A percentile compares a stretch with the other conserved stretches of the same genome.
These are phyloP conservation scores for Phanerodontia chrysosporium DNA, from an alignment of 768 basidiomycete genomes.

Conservation along the genomic window DNA sequence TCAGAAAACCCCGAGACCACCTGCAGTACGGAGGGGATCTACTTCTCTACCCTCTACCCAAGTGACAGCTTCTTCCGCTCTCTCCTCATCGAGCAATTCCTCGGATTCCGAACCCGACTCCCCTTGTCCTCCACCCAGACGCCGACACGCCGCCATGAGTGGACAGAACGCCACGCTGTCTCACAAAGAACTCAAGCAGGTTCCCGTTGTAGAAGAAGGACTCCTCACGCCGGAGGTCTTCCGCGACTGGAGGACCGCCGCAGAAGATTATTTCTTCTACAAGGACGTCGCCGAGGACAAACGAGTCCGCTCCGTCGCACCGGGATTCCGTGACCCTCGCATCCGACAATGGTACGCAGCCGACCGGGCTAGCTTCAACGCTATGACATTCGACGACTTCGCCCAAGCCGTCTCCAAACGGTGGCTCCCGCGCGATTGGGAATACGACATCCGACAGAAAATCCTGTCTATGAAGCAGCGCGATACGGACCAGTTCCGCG, in stretches of 20 bases:
- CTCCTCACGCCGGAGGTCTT: conserved; percentile 1
- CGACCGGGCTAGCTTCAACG: neutral
- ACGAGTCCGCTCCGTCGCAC: neutral
- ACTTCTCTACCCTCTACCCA: no score
- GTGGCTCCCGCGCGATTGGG: conserved; percentile 6
- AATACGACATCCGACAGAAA: neutral
- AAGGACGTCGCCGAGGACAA: neutral
- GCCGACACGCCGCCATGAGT: no score
- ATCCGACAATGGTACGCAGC: neutral
- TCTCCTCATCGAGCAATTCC: no score
- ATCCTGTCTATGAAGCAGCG: neutral
- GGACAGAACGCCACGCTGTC: neutral
- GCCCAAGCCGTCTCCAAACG: neutral
- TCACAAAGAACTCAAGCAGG: neutral
- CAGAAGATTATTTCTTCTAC: neutral
- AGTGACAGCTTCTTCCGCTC: no score
- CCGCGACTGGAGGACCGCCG: neutral
- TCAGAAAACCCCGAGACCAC: no score
- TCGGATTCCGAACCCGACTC: no score
- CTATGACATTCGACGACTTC: conserved; percentile 1
- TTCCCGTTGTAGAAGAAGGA: neutral
- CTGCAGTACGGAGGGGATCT: no score
- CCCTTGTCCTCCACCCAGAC: no score
- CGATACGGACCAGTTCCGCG: neutral
- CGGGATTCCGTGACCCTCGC: neutral